phyloP scores from a whole-genome alignment of 495 filamentous ascomycete genomes.

The Rusavskia elegans region DNA sequence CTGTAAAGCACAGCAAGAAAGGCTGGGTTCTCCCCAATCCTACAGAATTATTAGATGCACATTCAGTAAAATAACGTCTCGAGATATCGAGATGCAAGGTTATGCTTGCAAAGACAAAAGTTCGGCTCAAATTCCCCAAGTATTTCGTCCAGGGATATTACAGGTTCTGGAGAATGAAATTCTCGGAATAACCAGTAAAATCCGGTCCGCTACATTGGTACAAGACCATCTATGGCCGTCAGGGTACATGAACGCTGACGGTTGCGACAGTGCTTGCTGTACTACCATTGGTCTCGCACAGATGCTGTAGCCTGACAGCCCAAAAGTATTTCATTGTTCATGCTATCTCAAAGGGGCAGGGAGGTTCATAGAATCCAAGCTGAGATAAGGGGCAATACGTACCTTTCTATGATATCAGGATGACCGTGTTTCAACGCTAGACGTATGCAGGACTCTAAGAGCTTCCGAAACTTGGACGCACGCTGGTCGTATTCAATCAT shows the following conservation, averaged over 20 bases:
- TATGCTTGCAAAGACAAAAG: not conserved
- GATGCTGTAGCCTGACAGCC: too few species aligned
- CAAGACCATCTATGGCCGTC: too few species aligned
- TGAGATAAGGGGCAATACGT: constrained; percentile 18
- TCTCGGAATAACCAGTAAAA: too few species aligned
- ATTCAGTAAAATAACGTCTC: not conserved
- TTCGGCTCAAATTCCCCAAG: too few species aligned
- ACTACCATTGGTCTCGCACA: too few species aligned
- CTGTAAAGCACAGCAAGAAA: constrained; percentile 41
- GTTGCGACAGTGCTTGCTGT: too few species aligned
- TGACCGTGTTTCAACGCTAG: constrained; percentile 46
- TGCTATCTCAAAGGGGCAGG: too few species aligned
- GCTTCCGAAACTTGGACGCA: constrained; percentile 39
- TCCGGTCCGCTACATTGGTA: too few species aligned
- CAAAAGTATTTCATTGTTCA: too few species aligned
- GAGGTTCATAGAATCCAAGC: not conserved
- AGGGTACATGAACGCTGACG: too few species aligned
- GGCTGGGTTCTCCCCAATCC: constrained; percentile 40
- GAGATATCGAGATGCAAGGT: not conserved
- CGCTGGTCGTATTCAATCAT: constrained; percentile 27
- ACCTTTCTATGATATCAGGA: constrained; percentile 48
- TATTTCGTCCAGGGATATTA: too few species aligned
- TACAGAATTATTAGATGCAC: constrained; percentile 20
- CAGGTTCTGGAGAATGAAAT: too few species aligned
- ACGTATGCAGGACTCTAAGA: constrained; percentile 42